Evolutionary conservation across 257 asterid species (phyloP).

Genomic region (Petrea volubilis): DNA sequence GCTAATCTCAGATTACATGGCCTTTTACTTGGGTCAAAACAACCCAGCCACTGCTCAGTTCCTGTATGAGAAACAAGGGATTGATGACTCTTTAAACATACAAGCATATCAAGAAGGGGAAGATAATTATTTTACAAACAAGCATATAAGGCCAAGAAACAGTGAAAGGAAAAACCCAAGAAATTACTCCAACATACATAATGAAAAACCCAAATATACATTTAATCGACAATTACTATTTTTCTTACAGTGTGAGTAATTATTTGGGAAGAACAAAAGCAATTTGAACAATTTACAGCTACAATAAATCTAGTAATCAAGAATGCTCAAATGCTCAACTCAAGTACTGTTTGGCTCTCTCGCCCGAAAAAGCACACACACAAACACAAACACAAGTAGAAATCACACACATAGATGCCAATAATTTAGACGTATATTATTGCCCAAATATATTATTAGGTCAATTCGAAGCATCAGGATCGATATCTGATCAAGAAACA

Average conservation of each 20-base stretch:
- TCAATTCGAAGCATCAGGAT: background rate
- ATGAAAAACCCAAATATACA: too few relatives aligned
- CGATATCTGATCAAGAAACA: background rate
- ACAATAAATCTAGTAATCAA: too few relatives aligned
- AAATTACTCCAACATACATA: too few relatives aligned
- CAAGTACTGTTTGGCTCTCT: too few relatives aligned
- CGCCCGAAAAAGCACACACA: background rate
- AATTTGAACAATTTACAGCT: too few relatives aligned
- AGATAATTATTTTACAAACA: background rate
- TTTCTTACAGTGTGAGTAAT: background rate
- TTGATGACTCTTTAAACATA: background rate
- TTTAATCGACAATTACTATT: too few relatives aligned
- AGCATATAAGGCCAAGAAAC: background rate
- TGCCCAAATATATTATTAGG: background rate
- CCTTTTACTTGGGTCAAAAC: conserved; percentile 31
- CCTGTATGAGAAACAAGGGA: conserved; percentile 26
- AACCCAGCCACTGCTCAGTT: conserved; percentile 24
- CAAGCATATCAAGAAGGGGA: background rate
- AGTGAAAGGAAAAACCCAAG: too few relatives aligned
- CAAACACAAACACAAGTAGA: background rate
- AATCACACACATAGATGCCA: background rate
- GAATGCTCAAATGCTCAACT: too few relatives aligned
- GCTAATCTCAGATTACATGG: conserved; percentile 31
- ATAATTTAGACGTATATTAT: background rate
- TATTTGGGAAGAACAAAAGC: too few relatives aligned